These are phyloP conservation scores for Alternaria sp. DNA, from an alignment of 2,329 filamentous ascomycete species.

Conservation along the genomic window DNA sequence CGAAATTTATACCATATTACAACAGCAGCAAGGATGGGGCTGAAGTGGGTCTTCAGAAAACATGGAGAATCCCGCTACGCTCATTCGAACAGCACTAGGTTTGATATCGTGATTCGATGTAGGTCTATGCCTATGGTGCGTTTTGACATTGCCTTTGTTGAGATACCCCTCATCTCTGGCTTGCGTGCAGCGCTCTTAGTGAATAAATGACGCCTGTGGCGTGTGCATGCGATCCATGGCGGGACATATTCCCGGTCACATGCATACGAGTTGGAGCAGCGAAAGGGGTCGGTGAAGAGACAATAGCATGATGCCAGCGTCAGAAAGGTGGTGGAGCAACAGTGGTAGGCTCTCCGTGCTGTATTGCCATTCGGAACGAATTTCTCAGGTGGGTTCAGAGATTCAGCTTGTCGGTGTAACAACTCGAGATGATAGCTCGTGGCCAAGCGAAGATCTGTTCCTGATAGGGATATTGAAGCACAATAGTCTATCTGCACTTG, in stretches of 20 bases:
- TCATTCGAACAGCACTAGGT: background rate
- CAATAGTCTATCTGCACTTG: background rate
- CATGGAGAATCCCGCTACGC: background rate
- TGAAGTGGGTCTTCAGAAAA: constrained; percentile 4
- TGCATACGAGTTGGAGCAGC: background rate
- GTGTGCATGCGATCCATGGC: background rate
- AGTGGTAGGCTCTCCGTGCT: background rate
- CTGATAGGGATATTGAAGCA: background rate
- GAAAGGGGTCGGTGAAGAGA: background rate
- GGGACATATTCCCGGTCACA: background rate
- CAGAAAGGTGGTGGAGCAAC: background rate
- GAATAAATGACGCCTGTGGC: background rate
- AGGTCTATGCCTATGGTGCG: background rate
- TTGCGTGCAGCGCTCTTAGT: background rate
- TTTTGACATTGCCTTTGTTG: background rate
- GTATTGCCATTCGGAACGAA: background rate
- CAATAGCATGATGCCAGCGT: background rate
- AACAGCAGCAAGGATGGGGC: constrained; percentile 1
- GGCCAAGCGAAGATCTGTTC: constrained; percentile 4
- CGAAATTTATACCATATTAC: constrained; percentile 1
- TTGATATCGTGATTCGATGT: background rate
- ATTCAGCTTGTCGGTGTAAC: background rate
- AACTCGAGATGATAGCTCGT: background rate
- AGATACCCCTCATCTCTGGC: background rate
- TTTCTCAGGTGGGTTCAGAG: background rate